Evolutionary conservation across 768 basidiomycete species (phyloP).

Genomic region (Terana coerulea): DNA sequence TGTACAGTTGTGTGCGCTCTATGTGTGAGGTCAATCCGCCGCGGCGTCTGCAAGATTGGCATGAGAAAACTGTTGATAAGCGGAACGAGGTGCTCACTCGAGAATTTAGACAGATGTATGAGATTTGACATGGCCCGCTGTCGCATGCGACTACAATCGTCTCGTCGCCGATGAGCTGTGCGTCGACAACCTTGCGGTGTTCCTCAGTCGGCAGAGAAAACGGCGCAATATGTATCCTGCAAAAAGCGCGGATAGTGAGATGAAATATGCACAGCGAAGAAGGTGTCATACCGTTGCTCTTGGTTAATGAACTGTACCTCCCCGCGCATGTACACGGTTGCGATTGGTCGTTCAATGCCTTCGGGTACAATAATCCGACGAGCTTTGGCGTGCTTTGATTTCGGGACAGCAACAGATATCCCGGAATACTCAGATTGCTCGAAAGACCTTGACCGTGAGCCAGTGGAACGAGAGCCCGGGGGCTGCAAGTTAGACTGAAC

Average conservation of each 20-base stretch:
- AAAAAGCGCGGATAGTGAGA: conserved; percentile 5
- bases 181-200: conserved; percentile 41
- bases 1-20: conserved; percentile 21
- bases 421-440: too few relatives aligned
- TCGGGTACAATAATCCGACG: conserved; percentile 23
- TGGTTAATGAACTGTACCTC: conserved; percentile 27
- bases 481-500: not conserved
- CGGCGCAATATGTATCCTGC: conserved; percentile 15
- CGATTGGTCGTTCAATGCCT: conserved; percentile 13
- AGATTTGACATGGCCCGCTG: conserved; percentile 38
- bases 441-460: too few relatives aligned
- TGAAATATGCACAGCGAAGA: not conserved
- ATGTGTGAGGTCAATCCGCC: conserved; percentile 20
- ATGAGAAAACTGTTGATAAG: not conserved
- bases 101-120: conserved; percentile 31
- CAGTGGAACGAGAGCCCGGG: too few relatives aligned
- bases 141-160: conserved; percentile 41
- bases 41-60: conserved; percentile 8
- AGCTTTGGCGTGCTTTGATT: conserved; percentile 20
- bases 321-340: conserved; percentile 27
- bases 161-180: conserved; percentile 35
- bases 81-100: conserved; percentile 14
- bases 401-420: conserved; percentile 21
- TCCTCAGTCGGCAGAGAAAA: conserved; percentile 17
- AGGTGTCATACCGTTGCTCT: conserved; percentile 15